Conservation (phyloP, 495 filamentous ascomycete species). For the Penicillium malachiteum region DNA sequence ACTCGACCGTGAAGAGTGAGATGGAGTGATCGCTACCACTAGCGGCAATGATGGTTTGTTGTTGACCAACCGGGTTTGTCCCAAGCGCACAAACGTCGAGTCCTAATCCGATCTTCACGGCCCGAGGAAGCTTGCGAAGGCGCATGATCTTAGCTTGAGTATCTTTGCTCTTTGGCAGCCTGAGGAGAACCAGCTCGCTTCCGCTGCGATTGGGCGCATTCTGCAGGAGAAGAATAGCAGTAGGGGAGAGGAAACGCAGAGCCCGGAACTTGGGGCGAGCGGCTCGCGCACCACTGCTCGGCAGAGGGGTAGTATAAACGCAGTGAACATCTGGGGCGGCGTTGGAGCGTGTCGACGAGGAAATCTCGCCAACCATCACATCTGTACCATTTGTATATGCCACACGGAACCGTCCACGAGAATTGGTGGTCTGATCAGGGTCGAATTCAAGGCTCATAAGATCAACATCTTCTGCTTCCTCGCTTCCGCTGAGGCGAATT, state of each 20-base stretch:
- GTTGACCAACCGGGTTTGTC: slow-evolving; percentile 50
- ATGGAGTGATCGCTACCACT: slow-evolving; percentile 82
- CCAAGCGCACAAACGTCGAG: slow-evolving; percentile 72
- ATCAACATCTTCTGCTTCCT: slow-evolving; percentile 83
- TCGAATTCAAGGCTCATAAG: slow-evolving; percentile 54
- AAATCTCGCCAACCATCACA: slow-evolving; percentile 53
- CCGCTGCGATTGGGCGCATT: slow-evolving; percentile 57
- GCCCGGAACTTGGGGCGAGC: slow-evolving; percentile 56
- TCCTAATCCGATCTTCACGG: slow-evolving; percentile 65
- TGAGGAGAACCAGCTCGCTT: slow-evolving; percentile 69
- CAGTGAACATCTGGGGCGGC: slow-evolving; percentile 54
- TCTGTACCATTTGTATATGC: slow-evolving; percentile 81
- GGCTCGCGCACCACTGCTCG: slow-evolving; percentile 41
- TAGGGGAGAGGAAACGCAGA: slow-evolving; percentile 70
- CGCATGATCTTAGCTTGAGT: slow-evolving; percentile 43
- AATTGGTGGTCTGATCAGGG: slow-evolving; percentile 17
- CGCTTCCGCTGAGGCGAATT: slow-evolving; percentile 57
- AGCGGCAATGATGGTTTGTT: slow-evolving; percentile 77
- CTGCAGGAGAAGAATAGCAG: slow-evolving; percentile 47
- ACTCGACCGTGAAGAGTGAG: slow-evolving; percentile 70
- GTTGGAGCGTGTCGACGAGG: slow-evolving; percentile 38
- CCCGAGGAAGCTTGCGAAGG: slow-evolving; percentile 54
- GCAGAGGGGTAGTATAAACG: slow-evolving; percentile 61
- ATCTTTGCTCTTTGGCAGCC: slow-evolving; percentile 28
- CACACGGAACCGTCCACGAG: slow-evolving; percentile 58